Evolutionary conservation across 106 monocot genomes (phyloP), one percentile per base, ranked within the genome.

Genomic region (Dendrobium officinale): DNA sequence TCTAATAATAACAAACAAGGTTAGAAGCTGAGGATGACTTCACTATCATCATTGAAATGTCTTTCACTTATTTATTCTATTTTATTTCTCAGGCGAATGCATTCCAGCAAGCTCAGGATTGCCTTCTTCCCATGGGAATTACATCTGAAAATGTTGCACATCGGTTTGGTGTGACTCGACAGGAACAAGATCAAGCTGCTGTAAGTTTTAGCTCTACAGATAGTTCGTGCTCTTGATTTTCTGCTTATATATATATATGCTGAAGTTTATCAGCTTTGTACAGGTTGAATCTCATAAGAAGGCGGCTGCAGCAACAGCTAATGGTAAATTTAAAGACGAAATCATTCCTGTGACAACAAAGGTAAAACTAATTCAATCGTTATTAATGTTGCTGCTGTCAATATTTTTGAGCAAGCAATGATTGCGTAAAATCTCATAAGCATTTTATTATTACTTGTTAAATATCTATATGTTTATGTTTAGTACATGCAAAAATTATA

Each of bases 291-390:
- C 96, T 84, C 98, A 98, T 88, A 87, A 84, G 64, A 88, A 90
- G 54, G 95, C 98, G 77, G 98, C 92, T 85, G 95, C 91, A 40
- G 98, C 98, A 79, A 89, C 89, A 44, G 98, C 92, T 29, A 66
- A 89, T 33, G 95, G 98, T 19, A 98, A 91, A 91, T 98, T 98
- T 79, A 98, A 91, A 80, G 98, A 95, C 83, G 98, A 98, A 77
- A 98, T 98, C 75, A 73, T 98, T 81, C 98, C 98, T 49, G 95
- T 98, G 72, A 81, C 54, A 3, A 98, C 98, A 81, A 95, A 91
- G 95, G 98, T 98, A 68, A 79, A 70, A 16, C 26, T 41, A 33
- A 42, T 74, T 43, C 43, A 43, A 3, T 74, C 43, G 22, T 70
- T 19, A 44, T 20, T 70, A 13, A 24, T 33, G 33, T 40, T 70